Base-by-base conservation (phyloP, 78 protist species). In the Tieghemostelium lacteum region DNA sequence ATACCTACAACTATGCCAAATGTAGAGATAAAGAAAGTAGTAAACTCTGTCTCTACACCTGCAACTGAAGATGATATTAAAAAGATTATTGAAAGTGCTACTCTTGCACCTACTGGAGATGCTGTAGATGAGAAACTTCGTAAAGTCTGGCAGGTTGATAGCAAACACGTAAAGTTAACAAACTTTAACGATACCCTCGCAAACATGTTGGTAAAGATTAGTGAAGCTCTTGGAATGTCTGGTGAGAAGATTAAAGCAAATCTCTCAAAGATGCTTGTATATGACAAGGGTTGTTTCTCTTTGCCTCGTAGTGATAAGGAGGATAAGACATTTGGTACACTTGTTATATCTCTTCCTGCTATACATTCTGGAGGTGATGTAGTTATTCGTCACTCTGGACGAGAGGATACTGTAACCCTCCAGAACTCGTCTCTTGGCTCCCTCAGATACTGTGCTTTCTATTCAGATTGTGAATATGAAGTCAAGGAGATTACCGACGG, bases 271-370 rank as follows among this genome's bases (percentile, higher is more conserved):
- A 1, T 76, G 26, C 64, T 62, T 2, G 22, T 76, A 24, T 76
- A 76, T 76, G 87, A 76, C 34, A 49, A 76, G 64, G 87, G 87
- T 36, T 63, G 52, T 14, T 76, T 76, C 74, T 76, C 52, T 52
- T 8, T n/a, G 26, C 69, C 69, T 31, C 69, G 31, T 0, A 14
- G 31, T 31, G 22, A 62, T 20, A 14, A 57, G 16, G 33, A 14
- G 26, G 63, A 57, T 16, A 57, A 57, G 26, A 57, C 16, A 16
- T 24, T 76, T 76, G 87, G 37, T 24, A 76, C 87, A 1, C 7
- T 76, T 1, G 72, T 65, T 2, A 33, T 76, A 22, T 49, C 72
- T 42, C 40, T 76, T 8, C 87, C 87, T 50, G 14, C 45, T 31
- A 20, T 1, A 29, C 87, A 76, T 34, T 17, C 4, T 20, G 87